phyloP scores from a whole-genome alignment of 1,284 basidiomycete species.

The Fomitopsis pinicola region DNA sequence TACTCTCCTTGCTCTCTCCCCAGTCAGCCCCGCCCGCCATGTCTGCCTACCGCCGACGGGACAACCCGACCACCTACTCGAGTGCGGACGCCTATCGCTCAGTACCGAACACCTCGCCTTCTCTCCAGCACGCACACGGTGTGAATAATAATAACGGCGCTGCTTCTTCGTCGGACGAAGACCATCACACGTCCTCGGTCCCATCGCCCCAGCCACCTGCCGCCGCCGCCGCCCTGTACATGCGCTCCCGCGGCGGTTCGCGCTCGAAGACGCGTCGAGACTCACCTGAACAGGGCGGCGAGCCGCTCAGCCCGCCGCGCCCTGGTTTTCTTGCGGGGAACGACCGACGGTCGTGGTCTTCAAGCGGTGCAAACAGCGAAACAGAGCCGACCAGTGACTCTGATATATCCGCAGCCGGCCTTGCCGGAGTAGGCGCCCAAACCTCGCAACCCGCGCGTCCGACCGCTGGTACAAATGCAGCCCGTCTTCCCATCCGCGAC shows the following conservation, averaged over 20 bases:
- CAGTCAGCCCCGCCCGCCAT: slow-evolving; percentile 2
- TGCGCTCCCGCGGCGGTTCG: slow-evolving; percentile 6
- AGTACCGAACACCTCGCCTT: slow-evolving; percentile 17
- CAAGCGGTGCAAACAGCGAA: slow-evolving; percentile 9
- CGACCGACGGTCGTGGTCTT: slow-evolving; percentile 20
- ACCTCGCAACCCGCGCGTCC: not conserved
- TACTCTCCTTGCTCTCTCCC: not conserved
- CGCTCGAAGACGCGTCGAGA: slow-evolving; percentile 13
- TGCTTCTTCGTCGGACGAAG: slow-evolving; percentile 21
- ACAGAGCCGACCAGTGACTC: slow-evolving; percentile 23
- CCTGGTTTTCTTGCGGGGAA: slow-evolving; percentile 23
- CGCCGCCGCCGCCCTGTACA: slow-evolving; percentile 13
- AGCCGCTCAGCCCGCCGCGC: slow-evolving; percentile 21
- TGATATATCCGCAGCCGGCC: slow-evolving; percentile 17
- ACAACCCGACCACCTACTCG: slow-evolving; percentile 20
- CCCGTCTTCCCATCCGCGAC: not conserved
- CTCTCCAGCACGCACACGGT: slow-evolving; percentile 12
- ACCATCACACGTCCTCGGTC: slow-evolving; percentile 15
- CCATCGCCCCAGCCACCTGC: slow-evolving; percentile 9
- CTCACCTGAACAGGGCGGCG: slow-evolving; percentile 10
- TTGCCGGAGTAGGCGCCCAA: slow-evolving; percentile 11
- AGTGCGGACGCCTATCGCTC: slow-evolving; percentile 27
- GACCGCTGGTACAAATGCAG: not conserved
- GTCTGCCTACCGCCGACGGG: slow-evolving; percentile 20
- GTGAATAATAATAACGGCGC: slow-evolving; percentile 8